Conservation (phyloP, 495 filamentous ascomycete genomes). For the Chaetomium cochliodes region DNA sequence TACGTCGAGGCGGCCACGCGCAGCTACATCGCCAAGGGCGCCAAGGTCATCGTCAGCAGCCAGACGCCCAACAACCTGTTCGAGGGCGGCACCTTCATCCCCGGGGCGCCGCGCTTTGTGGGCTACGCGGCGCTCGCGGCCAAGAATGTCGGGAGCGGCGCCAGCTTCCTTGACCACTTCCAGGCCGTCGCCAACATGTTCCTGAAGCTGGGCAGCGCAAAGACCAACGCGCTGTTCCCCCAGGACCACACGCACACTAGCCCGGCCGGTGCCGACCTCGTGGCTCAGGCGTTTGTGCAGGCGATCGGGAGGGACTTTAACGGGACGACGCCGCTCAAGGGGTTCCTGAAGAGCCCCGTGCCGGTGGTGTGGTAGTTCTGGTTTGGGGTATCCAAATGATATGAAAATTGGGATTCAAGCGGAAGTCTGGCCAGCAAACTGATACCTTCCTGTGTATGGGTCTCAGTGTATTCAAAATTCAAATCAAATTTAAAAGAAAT, state of each 20-base stretch:
- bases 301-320: conserved; percentile 50
- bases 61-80: conserved; percentile 65
- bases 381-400: too few relatives aligned
- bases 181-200: conserved; percentile 55
- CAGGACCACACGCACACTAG: conserved; percentile 67
- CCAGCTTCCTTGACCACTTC: conserved; percentile 62
- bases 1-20: conserved; percentile 58
- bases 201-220: conserved; percentile 47
- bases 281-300: conserved; percentile 62
- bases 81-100: conserved; percentile 53
- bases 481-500: too few relatives aligned
- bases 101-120: conserved; percentile 53
- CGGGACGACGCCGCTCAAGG: conserved; percentile 35
- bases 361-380: conserved; percentile 28
- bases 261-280: conserved; percentile 55
- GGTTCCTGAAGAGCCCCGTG: conserved; percentile 25
- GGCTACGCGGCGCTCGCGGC: conserved; percentile 56
- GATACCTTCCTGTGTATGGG: too few relatives aligned
- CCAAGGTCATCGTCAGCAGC: conserved; percentile 59
- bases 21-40: conserved; percentile 56
- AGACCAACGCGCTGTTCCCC: conserved; percentile 53
- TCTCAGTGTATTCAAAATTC: too few relatives aligned
- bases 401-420: neutral
- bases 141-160: conserved; percentile 38
- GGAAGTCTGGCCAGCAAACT: neutral